phyloP scores from a whole-genome alignment of 129 eudicot genomes.

The Sambucus nigra region DNA sequence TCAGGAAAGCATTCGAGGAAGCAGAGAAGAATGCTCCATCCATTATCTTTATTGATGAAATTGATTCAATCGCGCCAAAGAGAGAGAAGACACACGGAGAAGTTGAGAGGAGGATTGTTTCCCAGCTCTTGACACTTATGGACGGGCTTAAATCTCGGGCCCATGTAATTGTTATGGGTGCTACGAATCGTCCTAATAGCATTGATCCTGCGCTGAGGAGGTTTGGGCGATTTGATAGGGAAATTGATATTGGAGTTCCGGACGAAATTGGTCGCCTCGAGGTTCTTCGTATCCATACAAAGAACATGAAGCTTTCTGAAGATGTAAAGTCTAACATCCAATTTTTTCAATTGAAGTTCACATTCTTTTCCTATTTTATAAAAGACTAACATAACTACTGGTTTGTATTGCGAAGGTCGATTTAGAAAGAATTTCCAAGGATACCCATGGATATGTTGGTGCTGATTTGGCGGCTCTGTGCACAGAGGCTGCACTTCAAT shows the following conservation, averaged over 20 bases:
- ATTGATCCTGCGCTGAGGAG: constrained; percentile 87
- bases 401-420: constrained; percentile 42
- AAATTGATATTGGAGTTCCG: constrained; percentile 62
- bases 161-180: constrained; percentile 87
- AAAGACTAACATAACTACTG: neutral
- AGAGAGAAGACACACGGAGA: constrained; percentile 89
- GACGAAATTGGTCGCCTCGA: constrained; percentile 68
- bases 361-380: neutral
- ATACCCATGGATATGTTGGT: constrained; percentile 93
- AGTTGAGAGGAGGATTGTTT: constrained; percentile 87
- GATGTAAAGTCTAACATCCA: constrained; percentile 30
- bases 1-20: constrained; percentile 64
- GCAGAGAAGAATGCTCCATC: constrained; percentile 66
- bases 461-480: constrained; percentile 89
- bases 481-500: constrained; percentile 68
- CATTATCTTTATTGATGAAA: constrained; percentile 59
- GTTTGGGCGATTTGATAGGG: constrained; percentile 75
- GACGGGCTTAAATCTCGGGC: constrained; percentile 90
- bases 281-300: constrained; percentile 58
- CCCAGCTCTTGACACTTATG: constrained; percentile 82
- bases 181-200: constrained; percentile 90
- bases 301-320: constrained; percentile 73
- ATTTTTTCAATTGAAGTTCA: neutral
- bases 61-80: constrained; percentile 93
- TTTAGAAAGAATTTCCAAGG: constrained; percentile 73